These are phyloP conservation scores for Fraxinus velutina DNA, from an alignment of 305 asterid species.

Conservation along the genomic window DNA sequence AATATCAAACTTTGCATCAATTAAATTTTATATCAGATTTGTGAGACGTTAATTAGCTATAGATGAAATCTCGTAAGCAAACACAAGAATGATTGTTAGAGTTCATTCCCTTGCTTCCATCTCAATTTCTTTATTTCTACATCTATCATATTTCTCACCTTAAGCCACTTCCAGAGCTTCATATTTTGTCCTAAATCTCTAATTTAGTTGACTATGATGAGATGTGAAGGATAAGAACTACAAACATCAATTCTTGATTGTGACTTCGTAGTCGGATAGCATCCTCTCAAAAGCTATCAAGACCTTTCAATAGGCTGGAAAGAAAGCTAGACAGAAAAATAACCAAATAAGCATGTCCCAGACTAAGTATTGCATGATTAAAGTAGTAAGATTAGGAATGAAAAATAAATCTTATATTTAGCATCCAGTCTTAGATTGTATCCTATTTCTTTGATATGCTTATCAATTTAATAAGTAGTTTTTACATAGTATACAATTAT, in stretches of 20 bases:
- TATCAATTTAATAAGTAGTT: neutral
- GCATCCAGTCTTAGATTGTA: neutral
- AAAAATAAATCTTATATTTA: neutral
- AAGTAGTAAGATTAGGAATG: neutral
- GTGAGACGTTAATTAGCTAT: neutral
- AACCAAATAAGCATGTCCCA: neutral
- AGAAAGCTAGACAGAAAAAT: neutral
- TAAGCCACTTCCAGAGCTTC: neutral
- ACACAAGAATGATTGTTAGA: neutral
- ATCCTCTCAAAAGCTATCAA: neutral
- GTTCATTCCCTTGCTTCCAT: neutral
- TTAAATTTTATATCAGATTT: neutral
- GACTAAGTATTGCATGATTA: neutral
- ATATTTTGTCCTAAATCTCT: neutral
- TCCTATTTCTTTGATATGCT: neutral
- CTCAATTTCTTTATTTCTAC: neutral
- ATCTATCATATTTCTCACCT: neutral
- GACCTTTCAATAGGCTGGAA: neutral
- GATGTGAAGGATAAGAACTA: neutral
- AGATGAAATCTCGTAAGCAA: neutral
- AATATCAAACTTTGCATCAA: neutral
- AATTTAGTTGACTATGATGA: neutral
- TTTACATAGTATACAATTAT: neutral
- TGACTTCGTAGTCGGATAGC: neutral
- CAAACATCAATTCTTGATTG: neutral